Percentiles rank a stretch among this genome's conserved stretches.
phyloP scores from a whole-genome alignment of 208 protist species.

The Trypanosoma melophagium region DNA sequence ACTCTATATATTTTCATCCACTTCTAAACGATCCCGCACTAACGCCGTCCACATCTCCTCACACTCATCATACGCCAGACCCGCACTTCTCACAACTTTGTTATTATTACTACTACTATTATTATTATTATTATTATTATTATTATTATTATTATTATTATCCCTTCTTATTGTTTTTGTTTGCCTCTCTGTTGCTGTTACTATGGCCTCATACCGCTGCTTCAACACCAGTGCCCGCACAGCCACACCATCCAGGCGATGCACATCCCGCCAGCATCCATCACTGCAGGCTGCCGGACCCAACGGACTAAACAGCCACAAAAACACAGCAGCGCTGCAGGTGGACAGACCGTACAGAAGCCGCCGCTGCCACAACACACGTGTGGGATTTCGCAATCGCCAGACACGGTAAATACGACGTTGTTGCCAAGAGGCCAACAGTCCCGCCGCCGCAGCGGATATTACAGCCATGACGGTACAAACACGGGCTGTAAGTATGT shows the following conservation, averaged over 20 bases:
- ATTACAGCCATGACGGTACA: conserved; percentile 13
- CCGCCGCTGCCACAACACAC: conserved; percentile 25
- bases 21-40: conserved; percentile 15
- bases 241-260: conserved; percentile 40
- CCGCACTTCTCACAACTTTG: background rate
- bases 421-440: conserved; percentile 25
- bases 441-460: conserved; percentile 25
- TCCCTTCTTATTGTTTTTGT: no score
- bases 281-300: conserved; percentile 33
- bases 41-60: conserved; percentile 23
- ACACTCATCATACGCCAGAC: conserved; percentile 13
- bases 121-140: background rate
- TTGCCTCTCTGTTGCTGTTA: background rate
- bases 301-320: conserved; percentile 50
- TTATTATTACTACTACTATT: background rate
- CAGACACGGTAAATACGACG: conserved; percentile 56
- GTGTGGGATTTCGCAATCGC: conserved; percentile 43
- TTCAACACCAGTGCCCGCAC: conserved; percentile 37
- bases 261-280: conserved; percentile 23
- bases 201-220: conserved; percentile 8
- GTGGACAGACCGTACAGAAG: conserved; percentile 13
- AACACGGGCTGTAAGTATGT: conserved; percentile 27
- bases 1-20: conserved; percentile 24
- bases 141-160: no score
- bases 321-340: conserved; percentile 18